Conservation (phyloP, 2,329 filamentous ascomycete genomes). For the Colletotrichum kahawae region DNA sequence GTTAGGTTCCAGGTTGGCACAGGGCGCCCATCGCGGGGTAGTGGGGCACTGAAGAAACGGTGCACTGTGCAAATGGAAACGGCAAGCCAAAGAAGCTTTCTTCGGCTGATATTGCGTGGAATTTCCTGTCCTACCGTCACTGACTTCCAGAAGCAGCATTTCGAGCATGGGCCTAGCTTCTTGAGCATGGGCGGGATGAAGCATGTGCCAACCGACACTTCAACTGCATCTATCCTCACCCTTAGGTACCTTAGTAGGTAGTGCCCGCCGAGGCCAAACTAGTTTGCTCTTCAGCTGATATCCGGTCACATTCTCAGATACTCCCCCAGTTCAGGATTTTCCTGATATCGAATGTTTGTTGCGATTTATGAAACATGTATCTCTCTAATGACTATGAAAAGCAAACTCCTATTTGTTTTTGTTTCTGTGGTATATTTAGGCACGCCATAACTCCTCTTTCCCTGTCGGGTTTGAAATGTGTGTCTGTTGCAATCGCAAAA, state of each 20-base stretch:
- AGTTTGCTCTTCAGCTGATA: not conserved
- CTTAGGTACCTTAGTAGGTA: no score
- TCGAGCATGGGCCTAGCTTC: not conserved
- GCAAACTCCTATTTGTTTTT: not conserved
- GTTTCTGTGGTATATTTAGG: not conserved
- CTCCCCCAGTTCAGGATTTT: not conserved
- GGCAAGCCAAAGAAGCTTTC: not conserved
- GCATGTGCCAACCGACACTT: not conserved
- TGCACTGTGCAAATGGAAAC: not conserved
- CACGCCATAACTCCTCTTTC: not conserved
- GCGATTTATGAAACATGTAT: not conserved
- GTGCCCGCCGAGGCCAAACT: not conserved
- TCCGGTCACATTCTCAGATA: not conserved
- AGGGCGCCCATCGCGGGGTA: constrained; percentile 18
- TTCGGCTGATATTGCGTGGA: not conserved
- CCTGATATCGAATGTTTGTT: not conserved
- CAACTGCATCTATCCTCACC: not conserved
- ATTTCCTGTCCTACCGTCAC: not conserved
- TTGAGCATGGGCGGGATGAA: not conserved
- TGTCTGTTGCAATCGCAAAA: not conserved
- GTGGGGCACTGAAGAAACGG: constrained; percentile 17
- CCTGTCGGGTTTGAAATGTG: not conserved
- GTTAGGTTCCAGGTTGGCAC: not conserved
- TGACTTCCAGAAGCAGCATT: not conserved
- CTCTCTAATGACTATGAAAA: not conserved